phyloP scores from a whole-genome alignment of 805 yeast species.

The Danielia reshetovae region DNA sequence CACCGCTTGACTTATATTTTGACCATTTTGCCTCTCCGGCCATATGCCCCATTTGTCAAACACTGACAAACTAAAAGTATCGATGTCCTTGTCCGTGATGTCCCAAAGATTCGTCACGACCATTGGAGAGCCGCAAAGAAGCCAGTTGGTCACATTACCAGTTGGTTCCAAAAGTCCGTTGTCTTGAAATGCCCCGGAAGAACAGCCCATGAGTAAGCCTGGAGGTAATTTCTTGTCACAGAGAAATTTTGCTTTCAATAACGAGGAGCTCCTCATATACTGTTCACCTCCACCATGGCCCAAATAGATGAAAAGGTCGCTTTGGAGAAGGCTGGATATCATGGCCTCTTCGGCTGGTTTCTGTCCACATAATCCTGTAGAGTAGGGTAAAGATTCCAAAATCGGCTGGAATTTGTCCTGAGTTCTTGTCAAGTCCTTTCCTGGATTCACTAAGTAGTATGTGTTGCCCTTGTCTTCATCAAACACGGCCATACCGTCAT shows the following conservation, averaged over 20 bases:
- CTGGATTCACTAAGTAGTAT: slow-evolving; percentile 75
- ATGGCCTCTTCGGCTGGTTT: slow-evolving; percentile 58
- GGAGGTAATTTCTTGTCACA: slow-evolving; percentile 43
- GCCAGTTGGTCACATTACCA: slow-evolving; percentile 74
- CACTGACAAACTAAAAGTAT: slow-evolving; percentile 61
- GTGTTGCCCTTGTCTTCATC: slow-evolving; percentile 3
- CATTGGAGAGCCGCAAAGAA: slow-evolving; percentile 79
- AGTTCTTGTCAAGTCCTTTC: slow-evolving; percentile 68
- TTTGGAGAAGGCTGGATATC: slow-evolving; percentile 32
- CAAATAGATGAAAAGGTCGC: slow-evolving; percentile 62
- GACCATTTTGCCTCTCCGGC: slow-evolving; percentile 4
- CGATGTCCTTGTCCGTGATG: slow-evolving; percentile 94
- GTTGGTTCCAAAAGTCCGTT: slow-evolving; percentile 64
- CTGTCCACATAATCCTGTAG: slow-evolving; percentile 52
- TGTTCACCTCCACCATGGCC: slow-evolving; percentile 99
- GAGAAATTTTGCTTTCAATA: slow-evolving; percentile 27
- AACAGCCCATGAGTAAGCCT: slow-evolving; percentile 77
- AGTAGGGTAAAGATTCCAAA: slow-evolving; percentile 37
- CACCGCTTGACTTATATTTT: slow-evolving; percentile 54
- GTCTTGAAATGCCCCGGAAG: slow-evolving; percentile 66
- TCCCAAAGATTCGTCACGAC: slow-evolving; percentile 90
- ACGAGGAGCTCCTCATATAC: slow-evolving; percentile 53
- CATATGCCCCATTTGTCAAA: slow-evolving; percentile 66
- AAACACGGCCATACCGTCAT: slow-evolving; percentile 3
- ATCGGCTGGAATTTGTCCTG: slow-evolving; percentile 50